Evolutionary conservation across 495 filamentous ascomycete species (phyloP).

Genomic region (Daldinia concentrica): DNA sequence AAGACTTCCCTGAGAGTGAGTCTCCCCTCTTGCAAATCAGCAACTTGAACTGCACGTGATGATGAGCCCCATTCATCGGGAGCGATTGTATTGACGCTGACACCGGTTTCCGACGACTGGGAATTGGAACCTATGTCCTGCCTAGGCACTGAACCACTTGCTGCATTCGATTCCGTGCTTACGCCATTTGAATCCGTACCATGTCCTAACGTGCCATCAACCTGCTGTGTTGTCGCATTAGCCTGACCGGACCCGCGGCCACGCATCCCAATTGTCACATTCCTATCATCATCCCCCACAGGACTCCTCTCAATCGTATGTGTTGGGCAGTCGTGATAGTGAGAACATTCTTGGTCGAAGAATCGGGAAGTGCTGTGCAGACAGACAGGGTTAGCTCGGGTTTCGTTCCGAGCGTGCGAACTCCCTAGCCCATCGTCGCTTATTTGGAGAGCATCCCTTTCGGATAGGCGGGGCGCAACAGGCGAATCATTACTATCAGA

Average conservation of each 20-base stretch:
- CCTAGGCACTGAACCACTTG: background rate
- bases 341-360: slow-evolving; percentile 53
- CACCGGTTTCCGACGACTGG: background rate
- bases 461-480: background rate
- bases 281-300: background rate
- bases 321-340: slow-evolving; percentile 56
- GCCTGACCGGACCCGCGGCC: background rate
- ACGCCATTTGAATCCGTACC: background rate
- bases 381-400: slow-evolving; percentile 34
- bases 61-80: background rate
- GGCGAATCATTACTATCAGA: slow-evolving; percentile 9
- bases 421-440: slow-evolving; percentile 33
- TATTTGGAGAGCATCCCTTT: slow-evolving; percentile 3
- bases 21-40: slow-evolving; percentile 8
- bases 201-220: background rate
- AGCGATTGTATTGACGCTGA: background rate
- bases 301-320: slow-evolving; percentile 46
- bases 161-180: background rate
- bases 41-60: background rate
- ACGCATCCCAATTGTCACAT: background rate
- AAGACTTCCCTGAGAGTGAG: slow-evolving; percentile 25
- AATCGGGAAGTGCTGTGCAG: slow-evolving; percentile 48
- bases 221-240: background rate
- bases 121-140: slow-evolving; percentile 3
- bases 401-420: slow-evolving; percentile 13